Conservation (phyloP, 73 alveolate species). For the Uronychia setigera region DNA sequence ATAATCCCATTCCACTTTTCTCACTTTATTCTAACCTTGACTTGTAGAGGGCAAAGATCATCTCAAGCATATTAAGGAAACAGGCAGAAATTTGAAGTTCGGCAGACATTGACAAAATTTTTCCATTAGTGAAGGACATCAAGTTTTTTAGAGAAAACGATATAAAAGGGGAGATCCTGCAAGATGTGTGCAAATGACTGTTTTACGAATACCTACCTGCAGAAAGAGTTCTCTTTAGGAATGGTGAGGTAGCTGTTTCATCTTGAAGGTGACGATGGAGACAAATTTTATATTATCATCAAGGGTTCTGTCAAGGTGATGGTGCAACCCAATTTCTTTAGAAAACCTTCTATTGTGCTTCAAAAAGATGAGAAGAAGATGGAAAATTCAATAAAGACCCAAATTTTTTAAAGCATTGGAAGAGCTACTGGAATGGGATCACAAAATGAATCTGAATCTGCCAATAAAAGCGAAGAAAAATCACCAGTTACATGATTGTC, state of each 20-base stretch:
- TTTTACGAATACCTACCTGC: neutral
- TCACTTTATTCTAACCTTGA: no score
- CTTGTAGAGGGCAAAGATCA: no score
- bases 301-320: neutral
- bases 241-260: neutral
- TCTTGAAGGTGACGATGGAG: neutral
- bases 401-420: no score
- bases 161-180: neutral
- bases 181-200: neutral
- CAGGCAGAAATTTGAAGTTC: neutral
- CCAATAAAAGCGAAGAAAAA: no score
- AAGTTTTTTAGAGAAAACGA: neutral
- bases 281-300: neutral
- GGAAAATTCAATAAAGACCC: no score
- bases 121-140: neutral
- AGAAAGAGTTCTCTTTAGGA: neutral
- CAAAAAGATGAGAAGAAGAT: no score
- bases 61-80: neutral
- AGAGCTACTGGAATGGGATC: no score
- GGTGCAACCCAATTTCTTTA: no score
- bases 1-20: no score
- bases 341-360: no score
- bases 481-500: no score
- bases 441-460: no score
- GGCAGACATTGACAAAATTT: neutral